These are phyloP conservation scores for Kuraishia cidri DNA, from an alignment of 805 yeast genomes.

Conservation along the genomic window DNA sequence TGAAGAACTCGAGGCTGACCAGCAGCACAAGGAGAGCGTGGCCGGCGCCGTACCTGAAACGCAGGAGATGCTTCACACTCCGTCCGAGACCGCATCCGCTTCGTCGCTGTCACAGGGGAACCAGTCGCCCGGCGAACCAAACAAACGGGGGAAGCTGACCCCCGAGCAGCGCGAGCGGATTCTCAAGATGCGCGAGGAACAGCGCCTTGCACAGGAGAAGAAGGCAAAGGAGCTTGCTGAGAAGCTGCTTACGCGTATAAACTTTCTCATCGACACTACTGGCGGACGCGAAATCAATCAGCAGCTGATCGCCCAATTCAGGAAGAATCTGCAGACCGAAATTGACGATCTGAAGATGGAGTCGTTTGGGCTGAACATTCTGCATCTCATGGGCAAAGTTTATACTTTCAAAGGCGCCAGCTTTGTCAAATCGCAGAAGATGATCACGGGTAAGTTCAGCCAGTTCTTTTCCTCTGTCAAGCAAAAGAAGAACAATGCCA, in stretches of 20 bases:
- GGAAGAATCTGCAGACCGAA: slow-evolving; percentile 62
- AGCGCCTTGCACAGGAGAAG: slow-evolving; percentile 24
- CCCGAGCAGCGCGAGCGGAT: slow-evolving; percentile 15
- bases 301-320: slow-evolving; percentile 40
- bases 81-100: background rate
- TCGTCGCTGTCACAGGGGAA: background rate
- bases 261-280: slow-evolving; percentile 29
- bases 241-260: slow-evolving; percentile 33
- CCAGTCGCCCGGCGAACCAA: background rate
- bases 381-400: slow-evolving; percentile 66
- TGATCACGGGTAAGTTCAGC: slow-evolving; percentile 51
- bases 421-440: slow-evolving; percentile 57
- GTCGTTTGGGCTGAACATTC: slow-evolving; percentile 76
- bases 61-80: background rate
- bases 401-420: slow-evolving; percentile 59
- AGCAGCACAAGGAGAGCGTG: slow-evolving; percentile 5
- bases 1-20: slow-evolving; percentile 31
- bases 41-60: background rate
- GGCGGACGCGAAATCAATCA: slow-evolving; percentile 31
- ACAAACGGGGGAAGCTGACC: slow-evolving; percentile 10
- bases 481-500: slow-evolving; percentile 66
- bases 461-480: slow-evolving; percentile 57
- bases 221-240: slow-evolving; percentile 50
- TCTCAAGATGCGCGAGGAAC: slow-evolving; percentile 15
- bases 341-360: slow-evolving; percentile 79